Base-by-base conservation (phyloP, 2,329 filamentous ascomycete genomes). In the Teratosphaeria nubilosa region DNA sequence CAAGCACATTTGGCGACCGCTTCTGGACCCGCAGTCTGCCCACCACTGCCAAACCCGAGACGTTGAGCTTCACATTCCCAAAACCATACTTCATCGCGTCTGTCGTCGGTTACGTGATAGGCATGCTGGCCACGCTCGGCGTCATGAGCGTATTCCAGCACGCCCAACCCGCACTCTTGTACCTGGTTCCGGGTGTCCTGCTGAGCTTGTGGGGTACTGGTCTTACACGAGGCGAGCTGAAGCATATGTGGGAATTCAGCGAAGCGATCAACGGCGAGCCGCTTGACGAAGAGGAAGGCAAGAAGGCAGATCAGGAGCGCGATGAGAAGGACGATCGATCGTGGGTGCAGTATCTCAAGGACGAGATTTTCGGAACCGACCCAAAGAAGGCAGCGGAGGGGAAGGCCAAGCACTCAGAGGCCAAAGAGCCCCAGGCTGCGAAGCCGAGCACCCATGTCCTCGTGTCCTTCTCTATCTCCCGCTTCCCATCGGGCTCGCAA, bases 151-250 rank as follows among this genome's bases (percentile, higher is more conserved):
- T 90, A 10, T 94, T 85, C 68, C 81, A 86, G 53, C 90, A 90
- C 62, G 90, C 89, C 2, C 92, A 99, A 70, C 92, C 92, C 0
- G 92, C 94, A 7, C 79, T 99, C 32, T 77, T 99, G 14, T 97
- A 97, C 70, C 83, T 99, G 6, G 94, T 97, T 0, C 92, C 92
- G 0, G 86, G 88, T 0, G 90, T 97, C 0, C 75, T 96, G 5
- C 78, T 82, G 1, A 82, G 86, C 1, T 70, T 94, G 1, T 95
- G 90, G 87, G 72, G 84, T 3, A 94, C 88, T 1, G 92, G 87
- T 0, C 65, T 85, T 4, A 70, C 80, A 20, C 82, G 85, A 11
- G 87, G 90, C 1, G 91, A 97, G 68, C 63, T 92, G 1, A 78
- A 77, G 55, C 73, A 85, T 50, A 86, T 97, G 82, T 95, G 88